A percentile compares a stretch with the other conserved stretches of the same genome.
Evolutionary conservation across 2,329 filamentous ascomycete species (phyloP).

Genomic region (Teratosphaeria nubilosa): DNA sequence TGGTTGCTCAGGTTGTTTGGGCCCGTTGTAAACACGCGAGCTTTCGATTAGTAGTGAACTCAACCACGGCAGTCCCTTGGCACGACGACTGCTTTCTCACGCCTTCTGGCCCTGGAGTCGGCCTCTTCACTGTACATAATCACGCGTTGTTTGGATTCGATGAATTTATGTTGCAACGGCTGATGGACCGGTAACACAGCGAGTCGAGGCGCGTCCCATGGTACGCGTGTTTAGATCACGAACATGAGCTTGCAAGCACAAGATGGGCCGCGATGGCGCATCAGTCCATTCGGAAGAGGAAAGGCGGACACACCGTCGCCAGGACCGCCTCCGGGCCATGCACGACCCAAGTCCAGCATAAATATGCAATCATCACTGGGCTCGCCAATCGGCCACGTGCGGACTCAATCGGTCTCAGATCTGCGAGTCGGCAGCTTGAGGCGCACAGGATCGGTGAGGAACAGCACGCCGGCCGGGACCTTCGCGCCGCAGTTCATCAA

Average conservation of each 20-base stretch:
- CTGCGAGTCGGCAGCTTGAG: conserved; percentile 27
- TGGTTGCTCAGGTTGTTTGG: background rate
- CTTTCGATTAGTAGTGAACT: no score
- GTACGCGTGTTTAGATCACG: conserved; percentile 4
- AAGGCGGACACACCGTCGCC: conserved; percentile 51
- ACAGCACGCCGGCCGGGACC: conserved; percentile 60
- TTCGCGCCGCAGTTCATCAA: conserved; percentile 97
- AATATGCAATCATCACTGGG: conserved; percentile 49
- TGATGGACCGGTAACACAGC: background rate
- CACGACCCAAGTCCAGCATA: conserved; percentile 65
- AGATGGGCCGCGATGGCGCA: conserved; percentile 61
- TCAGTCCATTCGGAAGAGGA: conserved; percentile 64
- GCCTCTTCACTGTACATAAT: background rate
- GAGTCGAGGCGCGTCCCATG: conserved; percentile 5
- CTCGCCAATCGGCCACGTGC: conserved; percentile 47
- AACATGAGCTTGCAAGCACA: conserved; percentile 47
- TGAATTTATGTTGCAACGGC: background rate
- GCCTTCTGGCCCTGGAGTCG: background rate
- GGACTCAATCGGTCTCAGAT: conserved; percentile 55
- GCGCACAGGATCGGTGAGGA: conserved; percentile 53
- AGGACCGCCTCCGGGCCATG: conserved; percentile 39
- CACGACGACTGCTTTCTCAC: background rate
- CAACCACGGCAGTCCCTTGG: background rate
- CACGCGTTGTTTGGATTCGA: background rate
- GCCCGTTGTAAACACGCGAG: background rate